Conservation (phyloP, 768 basidiomycete species). For the Suillus clintonianus region DNA sequence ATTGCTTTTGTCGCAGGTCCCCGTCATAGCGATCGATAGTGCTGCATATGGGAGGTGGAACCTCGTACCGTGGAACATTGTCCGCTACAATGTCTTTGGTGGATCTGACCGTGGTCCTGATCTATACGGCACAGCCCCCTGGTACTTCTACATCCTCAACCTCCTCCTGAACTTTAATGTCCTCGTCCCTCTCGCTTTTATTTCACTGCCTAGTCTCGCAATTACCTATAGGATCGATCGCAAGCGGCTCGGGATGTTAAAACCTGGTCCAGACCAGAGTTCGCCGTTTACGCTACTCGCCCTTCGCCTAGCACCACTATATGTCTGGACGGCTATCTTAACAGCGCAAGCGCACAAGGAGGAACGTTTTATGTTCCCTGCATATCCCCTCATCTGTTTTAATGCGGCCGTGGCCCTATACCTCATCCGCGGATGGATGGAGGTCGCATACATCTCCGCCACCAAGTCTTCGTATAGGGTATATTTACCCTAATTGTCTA, state of each 20-base stretch:
- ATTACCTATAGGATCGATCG: slow-evolving; percentile 76
- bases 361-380: slow-evolving; percentile 98
- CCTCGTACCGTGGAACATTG: slow-evolving; percentile 90
- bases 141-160: slow-evolving; percentile 85
- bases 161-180: slow-evolving; percentile 94
- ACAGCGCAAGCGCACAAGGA: slow-evolving; percentile 91
- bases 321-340: slow-evolving; percentile 87
- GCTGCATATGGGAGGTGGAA: slow-evolving; percentile 79
- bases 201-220: slow-evolving; percentile 75
- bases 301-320: slow-evolving; percentile 82
- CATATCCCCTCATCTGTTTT: slow-evolving; percentile 88
- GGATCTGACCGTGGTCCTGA: slow-evolving; percentile 79
- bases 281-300: slow-evolving; percentile 80
- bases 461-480: slow-evolving; percentile 89
- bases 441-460: slow-evolving; percentile 67
- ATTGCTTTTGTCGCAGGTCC: slow-evolving; percentile 55
- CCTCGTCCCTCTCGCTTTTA: slow-evolving; percentile 74
- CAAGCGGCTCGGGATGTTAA: slow-evolving; percentile 66
- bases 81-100: slow-evolving; percentile 91
- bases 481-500: slow-evolving; percentile 25
- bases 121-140: slow-evolving; percentile 90
- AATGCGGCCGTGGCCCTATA: slow-evolving; percentile 91
- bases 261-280: slow-evolving; percentile 56
- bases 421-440: slow-evolving; percentile 84
- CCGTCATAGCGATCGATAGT: slow-evolving; percentile 82